A percentile compares a stretch with the other conserved stretches of the same genome.
phyloP scores from a whole-genome alignment of 192 early-diverging fungal genomes.

The Gigaspora rosea region DNA sequence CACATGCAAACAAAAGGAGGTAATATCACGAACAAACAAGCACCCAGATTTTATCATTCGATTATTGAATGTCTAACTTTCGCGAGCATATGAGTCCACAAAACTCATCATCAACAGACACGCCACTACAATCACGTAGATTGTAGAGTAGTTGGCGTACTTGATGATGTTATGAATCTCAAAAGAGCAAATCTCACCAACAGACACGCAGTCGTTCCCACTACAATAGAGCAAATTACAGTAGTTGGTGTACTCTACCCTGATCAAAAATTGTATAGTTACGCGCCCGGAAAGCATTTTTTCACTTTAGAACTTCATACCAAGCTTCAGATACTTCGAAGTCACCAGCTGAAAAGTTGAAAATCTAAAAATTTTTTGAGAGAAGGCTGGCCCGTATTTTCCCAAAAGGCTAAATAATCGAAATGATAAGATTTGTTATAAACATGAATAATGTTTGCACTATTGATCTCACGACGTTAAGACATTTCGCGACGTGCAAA shows the following conservation, averaged over 20 bases:
- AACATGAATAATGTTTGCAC: not conserved
- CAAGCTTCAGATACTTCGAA: slow-evolving; percentile 27
- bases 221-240: not conserved
- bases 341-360: slow-evolving; percentile 22
- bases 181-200: slow-evolving; percentile 11
- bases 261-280: not conserved
- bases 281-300: slow-evolving; percentile 32
- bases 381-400: slow-evolving; percentile 22
- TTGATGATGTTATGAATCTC: no score
- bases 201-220: slow-evolving; percentile 18
- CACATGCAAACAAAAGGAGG: slow-evolving; percentile 17
- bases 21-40: slow-evolving; percentile 29
- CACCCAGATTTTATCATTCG: slow-evolving; percentile 12
- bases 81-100: slow-evolving; percentile 22
- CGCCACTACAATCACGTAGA: no score
- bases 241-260: slow-evolving; percentile 8
- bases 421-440: not conserved
- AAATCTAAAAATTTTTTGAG: slow-evolving; percentile 36
- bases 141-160: no score
- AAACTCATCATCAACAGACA: slow-evolving; percentile 24
- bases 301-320: slow-evolving; percentile 27
- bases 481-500: no score
- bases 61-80: not conserved
- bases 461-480: not conserved
- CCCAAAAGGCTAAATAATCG: slow-evolving; percentile 28